Evolutionary conservation across 805 yeast genomes (phyloP), one percentile per base, ranked within the genome.

Genomic region (Pichia sporocuriosa): DNA sequence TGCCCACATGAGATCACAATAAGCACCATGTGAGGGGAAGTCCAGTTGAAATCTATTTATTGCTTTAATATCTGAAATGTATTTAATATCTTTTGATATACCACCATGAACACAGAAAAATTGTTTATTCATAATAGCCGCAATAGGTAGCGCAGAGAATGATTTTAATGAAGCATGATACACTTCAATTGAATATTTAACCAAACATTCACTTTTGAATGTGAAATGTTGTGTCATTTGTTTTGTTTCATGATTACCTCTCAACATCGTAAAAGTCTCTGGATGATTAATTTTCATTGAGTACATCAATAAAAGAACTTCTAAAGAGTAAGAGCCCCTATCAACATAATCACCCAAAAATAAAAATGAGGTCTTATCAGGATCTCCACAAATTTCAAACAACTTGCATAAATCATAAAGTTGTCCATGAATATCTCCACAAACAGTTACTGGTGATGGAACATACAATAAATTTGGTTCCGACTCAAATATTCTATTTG

Each of bases 361-460:
- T 40, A 89, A 66, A 59, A 86, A 90, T 16, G 84, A 72, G 1
- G 94, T 81, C n/a, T 57, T 63, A 31, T 54, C 54, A 11, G 97
- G 96, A 56, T 82, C 80, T 2, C 97, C 97, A 30, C 96, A 95
- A 15, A 88, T 90, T 58, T 90, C 97, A 56, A 90, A 85, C 33
- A 90, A 66, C 62, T 89, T 88, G 76, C 89, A 70, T 52, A 90
- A 69, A 61, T 90, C 98, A 60, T 75, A 89, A 60, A 76, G 87
- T 61, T 90, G 97, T 15, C 98, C 98, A 62, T 90, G 97, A n/a
- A 89, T 74, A 63, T 90, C 97, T 43, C 98, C 98, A 66, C 97
- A 88, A 3, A 90, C 88, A 0, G 96, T 89, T 3, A 90, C 85
- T 1, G 97, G 98, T 0, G 96, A 94, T 3, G 88, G 89, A 2